Base-by-base conservation (phyloP, 176 grass and related monocot genomes). In the Coix lacrymajobi region DNA sequence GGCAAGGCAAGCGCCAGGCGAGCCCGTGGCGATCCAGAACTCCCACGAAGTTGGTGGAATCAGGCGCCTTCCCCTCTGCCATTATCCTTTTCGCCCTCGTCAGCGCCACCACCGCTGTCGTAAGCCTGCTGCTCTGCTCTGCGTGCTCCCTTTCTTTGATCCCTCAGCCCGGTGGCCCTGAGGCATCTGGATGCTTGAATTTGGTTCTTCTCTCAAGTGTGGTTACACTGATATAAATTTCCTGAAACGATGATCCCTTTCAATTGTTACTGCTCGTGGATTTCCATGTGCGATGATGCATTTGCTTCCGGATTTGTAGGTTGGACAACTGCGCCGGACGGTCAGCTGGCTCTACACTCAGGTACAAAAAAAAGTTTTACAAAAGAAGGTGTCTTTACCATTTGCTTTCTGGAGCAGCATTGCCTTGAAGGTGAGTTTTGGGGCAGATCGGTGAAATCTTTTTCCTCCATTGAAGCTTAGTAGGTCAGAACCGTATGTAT, bases 291-390 rank as follows among this genome's bases (percentile, higher is more conserved):
- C 19, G 30, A 76, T 73, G 16, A 31, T 69, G 38, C n/a, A 32
- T 73, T 28, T 37, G 14, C 8, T 54, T 71, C 29, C 13, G 30
- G 46, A 25, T 75, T 62, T 72, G 84, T 76, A 92, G 89, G 84
- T 87, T 44, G 75, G 85, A 83, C 89, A 90, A n/a, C 52, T 94
- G 65, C 92, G 85, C 36, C 76, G 79, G 69, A 88, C 85, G 31
- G 2, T 82, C 51, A 66, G 86, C 54, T 92, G 89, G 89, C 76
- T 94, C 79, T 92, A 89, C 45, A 81, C 89, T 19, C 87, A 92
- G 89, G 92, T 94, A 92, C 17, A 70, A 24, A 20, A 37, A 17
- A 24, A 20, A 37, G 11, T 8, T 22, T 9, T 19, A 56, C 6
- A 22, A 2, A n/a, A n/a, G 0, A 29, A 9, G n/a, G 4, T 3